Percentiles rank a stretch among this genome's conserved stretches.
Evolutionary conservation across 163 green algal species (phyloP).

Genomic region (Chloromonas sp.): DNA sequence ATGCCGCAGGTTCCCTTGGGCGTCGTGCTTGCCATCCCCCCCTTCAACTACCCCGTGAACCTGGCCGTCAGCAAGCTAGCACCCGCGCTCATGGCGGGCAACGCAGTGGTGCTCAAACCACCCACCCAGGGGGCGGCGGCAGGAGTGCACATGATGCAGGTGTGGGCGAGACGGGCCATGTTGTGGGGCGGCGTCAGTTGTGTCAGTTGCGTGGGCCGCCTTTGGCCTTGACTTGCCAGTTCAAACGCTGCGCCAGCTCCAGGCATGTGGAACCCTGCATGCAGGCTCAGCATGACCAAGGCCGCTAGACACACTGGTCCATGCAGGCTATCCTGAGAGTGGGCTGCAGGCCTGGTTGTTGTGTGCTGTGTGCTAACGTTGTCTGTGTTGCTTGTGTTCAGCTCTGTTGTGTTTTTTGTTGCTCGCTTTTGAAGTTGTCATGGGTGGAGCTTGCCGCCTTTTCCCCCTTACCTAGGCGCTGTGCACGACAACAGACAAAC

Average conservation of each 20-base stretch:
- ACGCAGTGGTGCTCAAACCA: slow-evolving; percentile 92
- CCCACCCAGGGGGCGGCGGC: slow-evolving; percentile 63
- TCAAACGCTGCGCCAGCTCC: no score
- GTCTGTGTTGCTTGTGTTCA: background rate
- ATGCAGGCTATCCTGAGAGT: no score
- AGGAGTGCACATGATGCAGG: slow-evolving; percentile 3
- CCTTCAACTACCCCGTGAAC: slow-evolving; percentile 97
- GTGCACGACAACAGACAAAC: background rate
- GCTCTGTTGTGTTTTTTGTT: no score
- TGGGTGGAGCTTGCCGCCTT: no score
- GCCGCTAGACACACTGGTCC: no score
- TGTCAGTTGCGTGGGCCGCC: background rate
- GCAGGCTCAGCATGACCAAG: no score
- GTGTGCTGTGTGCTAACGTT: no score
- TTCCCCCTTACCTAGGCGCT: no score
- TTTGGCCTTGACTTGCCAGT: no score
- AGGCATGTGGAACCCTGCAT: no score
- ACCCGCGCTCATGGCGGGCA: slow-evolving; percentile 92
- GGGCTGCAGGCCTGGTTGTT: no score
- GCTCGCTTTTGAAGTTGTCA: no score
- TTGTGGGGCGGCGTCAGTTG: background rate
- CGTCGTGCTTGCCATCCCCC: slow-evolving; percentile 88
- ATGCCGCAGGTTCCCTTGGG: slow-evolving; percentile 73
- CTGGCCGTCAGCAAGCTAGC: slow-evolving; percentile 90
- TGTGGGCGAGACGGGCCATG: background rate